These are phyloP conservation scores for Sporothrix mexicana DNA, from an alignment of 2,329 filamentous ascomycete genomes.

Conservation along the genomic window DNA sequence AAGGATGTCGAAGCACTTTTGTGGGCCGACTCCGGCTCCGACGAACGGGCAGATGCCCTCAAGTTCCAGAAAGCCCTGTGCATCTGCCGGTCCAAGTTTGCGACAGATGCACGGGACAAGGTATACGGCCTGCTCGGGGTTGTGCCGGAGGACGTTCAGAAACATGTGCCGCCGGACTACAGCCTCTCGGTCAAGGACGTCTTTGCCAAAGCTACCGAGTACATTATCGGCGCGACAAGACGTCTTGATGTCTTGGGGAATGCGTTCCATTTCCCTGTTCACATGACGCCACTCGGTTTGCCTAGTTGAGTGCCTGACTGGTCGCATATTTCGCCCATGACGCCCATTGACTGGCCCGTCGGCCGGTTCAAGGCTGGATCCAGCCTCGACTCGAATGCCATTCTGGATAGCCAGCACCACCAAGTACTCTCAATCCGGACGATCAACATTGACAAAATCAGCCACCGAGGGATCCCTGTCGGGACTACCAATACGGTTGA, in stretches of 20 bases:
- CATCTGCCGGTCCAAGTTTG: constrained; percentile 11
- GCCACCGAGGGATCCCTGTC: neutral
- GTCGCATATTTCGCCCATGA: constrained; percentile 18
- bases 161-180: constrained; percentile 33
- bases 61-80: constrained; percentile 9
- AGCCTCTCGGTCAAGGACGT: constrained; percentile 30
- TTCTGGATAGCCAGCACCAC: constrained; percentile 1
- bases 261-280: neutral
- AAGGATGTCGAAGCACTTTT: neutral
- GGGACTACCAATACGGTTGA: constrained; percentile 7
- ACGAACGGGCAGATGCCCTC: neutral
- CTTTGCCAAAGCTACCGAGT: constrained; percentile 28
- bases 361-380: neutral
- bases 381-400: neutral
- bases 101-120: constrained; percentile 22
- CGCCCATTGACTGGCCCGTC: neutral
- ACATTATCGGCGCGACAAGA: constrained; percentile 26
- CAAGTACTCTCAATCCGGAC: neutral
- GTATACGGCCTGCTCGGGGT: constrained; percentile 23
- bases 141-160: constrained; percentile 25
- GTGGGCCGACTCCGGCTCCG: no score
- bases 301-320: constrained; percentile 25
- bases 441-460: neutral
- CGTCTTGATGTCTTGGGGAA: neutral
- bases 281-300: neutral